These are phyloP conservation scores for Medakamo hakoo DNA, from an alignment of 139 green algal species.

Conservation along the genomic window DNA sequence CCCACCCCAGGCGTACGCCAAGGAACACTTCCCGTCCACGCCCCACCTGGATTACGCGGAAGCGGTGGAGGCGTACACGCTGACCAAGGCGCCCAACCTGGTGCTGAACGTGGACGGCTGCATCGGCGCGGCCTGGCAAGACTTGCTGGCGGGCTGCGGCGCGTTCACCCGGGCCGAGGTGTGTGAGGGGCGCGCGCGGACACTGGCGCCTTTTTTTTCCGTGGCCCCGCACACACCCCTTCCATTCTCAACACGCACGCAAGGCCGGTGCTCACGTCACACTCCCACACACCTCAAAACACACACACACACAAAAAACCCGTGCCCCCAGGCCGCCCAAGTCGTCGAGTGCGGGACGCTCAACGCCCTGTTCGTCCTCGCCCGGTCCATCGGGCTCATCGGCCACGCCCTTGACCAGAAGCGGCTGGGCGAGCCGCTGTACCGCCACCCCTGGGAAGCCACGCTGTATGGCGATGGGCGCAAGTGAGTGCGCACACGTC, in stretches of 20 bases:
- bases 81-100: constrained; percentile 80
- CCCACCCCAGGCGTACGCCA: constrained; percentile 15
- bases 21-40: constrained; percentile 69
- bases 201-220: no score
- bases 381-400: constrained; percentile 82
- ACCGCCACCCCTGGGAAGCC: constrained; percentile 68
- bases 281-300: no score
- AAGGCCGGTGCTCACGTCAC: no score
- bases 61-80: constrained; percentile 76
- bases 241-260: no score
- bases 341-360: constrained; percentile 76
- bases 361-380: constrained; percentile 89
- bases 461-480: constrained; percentile 40
- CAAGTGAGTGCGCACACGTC: no score
- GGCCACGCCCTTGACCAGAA: constrained; percentile 88
- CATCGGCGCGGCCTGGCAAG: constrained; percentile 86
- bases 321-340: no score
- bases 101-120: constrained; percentile 71
- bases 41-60: constrained; percentile 82
- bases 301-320: no score
- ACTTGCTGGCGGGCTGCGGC: constrained; percentile 56
- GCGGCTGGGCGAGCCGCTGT: constrained; percentile 74
- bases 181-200: no score
- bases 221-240: no score
- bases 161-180: constrained; percentile 49